These are phyloP conservation scores for Aspergillus wentii DNA, from an alignment of 495 filamentous ascomycete species.

Conservation along the genomic window DNA sequence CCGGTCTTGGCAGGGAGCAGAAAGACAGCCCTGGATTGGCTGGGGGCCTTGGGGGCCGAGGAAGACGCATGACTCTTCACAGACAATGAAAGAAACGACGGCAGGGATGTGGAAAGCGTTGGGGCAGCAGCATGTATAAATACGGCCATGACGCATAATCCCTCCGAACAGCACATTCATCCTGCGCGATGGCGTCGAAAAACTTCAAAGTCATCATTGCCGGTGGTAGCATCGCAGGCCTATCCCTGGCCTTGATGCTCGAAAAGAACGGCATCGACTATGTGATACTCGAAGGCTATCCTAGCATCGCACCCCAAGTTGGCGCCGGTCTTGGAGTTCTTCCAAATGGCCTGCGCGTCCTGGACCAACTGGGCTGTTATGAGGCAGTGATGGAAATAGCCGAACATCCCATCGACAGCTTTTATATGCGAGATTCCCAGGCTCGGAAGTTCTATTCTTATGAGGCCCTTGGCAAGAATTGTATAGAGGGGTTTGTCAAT, in stretches of 20 bases:
- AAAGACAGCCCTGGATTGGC: no score
- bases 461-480: conserved; percentile 2
- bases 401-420: conserved; percentile 12
- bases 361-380: conserved; percentile 29
- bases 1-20: no score
- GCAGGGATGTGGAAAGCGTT: no score
- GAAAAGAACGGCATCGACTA: conserved; percentile 15
- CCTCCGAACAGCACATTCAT: no score
- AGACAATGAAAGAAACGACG: no score
- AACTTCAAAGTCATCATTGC: conserved; percentile 22
- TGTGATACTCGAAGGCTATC: conserved; percentile 14
- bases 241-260: conserved; percentile 12
- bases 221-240: conserved; percentile 49
- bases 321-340: conserved; percentile 14
- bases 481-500: conserved; percentile 7
- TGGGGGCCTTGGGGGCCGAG: no score
- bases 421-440: conserved; percentile 10
- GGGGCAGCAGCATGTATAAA: no score
- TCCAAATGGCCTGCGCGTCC: conserved; percentile 17
- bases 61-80: no score
- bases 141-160: no score
- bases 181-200: conserved; percentile 1
- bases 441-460: conserved; percentile 8
- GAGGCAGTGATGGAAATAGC: conserved; percentile 13
- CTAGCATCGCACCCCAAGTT: conserved; percentile 9